These are phyloP conservation scores for Coniochaeta sp. DNA, from an alignment of 2,329 filamentous ascomycete genomes.

Conservation along the genomic window DNA sequence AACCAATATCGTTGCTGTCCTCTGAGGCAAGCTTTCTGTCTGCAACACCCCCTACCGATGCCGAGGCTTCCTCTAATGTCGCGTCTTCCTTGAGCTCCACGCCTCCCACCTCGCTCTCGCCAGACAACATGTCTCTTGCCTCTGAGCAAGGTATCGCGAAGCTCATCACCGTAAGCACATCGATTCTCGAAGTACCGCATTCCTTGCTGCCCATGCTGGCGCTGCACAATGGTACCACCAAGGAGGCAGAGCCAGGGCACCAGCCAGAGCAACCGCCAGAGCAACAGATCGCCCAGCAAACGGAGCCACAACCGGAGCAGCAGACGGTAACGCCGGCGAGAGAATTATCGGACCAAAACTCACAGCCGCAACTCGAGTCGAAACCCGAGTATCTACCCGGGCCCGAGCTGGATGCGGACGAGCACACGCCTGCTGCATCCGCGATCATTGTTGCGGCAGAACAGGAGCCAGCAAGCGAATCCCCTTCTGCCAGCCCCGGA, in stretches of 20 bases:
- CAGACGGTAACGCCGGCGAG: neutral
- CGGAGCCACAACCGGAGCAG: neutral
- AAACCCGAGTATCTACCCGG: neutral
- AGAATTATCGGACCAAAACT: neutral
- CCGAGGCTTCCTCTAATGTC: slow-evolving; percentile 19
- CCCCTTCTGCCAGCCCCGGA: slow-evolving; percentile 15
- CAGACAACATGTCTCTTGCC: slow-evolving; percentile 22
- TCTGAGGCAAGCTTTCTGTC: slow-evolving; percentile 17
- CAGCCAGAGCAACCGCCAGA: neutral
- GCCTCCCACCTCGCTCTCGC: slow-evolving; percentile 22
- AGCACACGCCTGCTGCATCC: neutral
- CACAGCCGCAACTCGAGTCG: neutral
- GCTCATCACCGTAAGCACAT: slow-evolving; percentile 10
- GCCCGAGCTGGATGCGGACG: neutral
- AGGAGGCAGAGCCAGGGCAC: neutral
- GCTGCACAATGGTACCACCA: neutral
- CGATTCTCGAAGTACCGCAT: slow-evolving; percentile 6
- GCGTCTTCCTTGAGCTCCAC: slow-evolving; percentile 22
- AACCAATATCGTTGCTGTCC: slow-evolving; percentile 8
- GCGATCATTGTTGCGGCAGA: slow-evolving; percentile 14
- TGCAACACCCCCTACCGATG: slow-evolving; percentile 18
- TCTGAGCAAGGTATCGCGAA: slow-evolving; percentile 16
- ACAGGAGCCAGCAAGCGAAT: neutral
- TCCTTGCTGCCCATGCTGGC: neutral
- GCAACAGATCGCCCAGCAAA: neutral